Evolutionary conservation across 352 stramenopile species (phyloP).

Genomic region (Globisporangium parvum): DNA sequence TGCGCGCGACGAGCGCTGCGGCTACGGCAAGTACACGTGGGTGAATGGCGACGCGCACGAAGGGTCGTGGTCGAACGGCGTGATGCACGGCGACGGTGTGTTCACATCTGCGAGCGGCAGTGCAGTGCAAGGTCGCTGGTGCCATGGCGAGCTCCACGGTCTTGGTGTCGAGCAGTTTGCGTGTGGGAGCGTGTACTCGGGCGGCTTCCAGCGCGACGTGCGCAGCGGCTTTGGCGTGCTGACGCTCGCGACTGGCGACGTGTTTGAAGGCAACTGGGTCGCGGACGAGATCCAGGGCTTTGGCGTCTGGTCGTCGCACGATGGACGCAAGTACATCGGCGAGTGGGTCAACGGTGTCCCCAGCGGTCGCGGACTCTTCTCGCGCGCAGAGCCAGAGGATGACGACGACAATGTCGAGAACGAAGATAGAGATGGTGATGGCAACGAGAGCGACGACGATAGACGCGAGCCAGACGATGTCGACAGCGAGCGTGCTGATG

Average conservation of each 20-base stretch:
- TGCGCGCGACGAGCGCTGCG: conserved; percentile 45
- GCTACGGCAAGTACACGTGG: conserved; percentile 69
- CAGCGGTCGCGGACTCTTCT: conserved; percentile 50
- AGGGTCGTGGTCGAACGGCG: conserved; percentile 41
- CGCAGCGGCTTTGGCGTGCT: conserved; percentile 54
- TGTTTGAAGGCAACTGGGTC: conserved; percentile 66
- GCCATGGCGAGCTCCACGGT: conserved; percentile 33
- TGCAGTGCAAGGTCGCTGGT: conserved; percentile 43
- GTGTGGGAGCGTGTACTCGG: conserved; percentile 55
- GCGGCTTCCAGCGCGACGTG: conserved; percentile 35
- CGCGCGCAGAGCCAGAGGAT: conserved; percentile 17
- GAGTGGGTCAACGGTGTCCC: conserved; percentile 49
- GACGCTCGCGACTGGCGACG: conserved; percentile 45
- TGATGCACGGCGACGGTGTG: conserved; percentile 65
- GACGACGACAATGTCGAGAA: no score
- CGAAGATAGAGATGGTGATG: no score
- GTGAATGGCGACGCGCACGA: conserved; percentile 61
- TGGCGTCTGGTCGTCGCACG: conserved; percentile 47
- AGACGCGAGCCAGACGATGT: background rate
- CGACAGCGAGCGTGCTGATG: background rate
- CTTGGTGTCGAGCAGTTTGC: conserved; percentile 42
- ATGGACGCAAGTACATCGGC: conserved; percentile 45
- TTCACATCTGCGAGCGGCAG: conserved; percentile 29
- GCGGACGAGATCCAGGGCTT: conserved; percentile 46
- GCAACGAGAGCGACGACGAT: background rate